Conservation (phyloP, 176 grass and related monocot genomes). For the Aegilops speltoides region DNA sequence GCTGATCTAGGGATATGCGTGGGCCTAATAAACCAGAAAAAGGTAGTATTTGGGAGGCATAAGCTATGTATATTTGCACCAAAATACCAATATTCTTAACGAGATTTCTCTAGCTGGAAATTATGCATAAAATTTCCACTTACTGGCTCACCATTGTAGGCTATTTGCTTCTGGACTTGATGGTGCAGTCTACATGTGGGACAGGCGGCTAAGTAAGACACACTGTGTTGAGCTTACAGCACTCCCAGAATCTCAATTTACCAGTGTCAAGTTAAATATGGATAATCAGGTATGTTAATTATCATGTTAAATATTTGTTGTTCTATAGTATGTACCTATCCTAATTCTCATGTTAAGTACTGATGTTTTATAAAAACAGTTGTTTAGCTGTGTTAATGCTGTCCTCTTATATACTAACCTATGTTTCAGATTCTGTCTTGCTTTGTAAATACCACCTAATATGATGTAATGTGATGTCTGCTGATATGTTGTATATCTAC, state of each 20-base stretch:
- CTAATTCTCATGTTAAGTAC: constrained; percentile 3
- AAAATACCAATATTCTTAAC: background rate
- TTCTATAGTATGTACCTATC: background rate
- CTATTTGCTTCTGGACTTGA: constrained; percentile 82
- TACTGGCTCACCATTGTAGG: constrained; percentile 37
- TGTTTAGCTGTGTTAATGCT: background rate
- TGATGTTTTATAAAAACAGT: background rate
- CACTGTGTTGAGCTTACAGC: constrained; percentile 70
- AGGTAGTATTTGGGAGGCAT: background rate
- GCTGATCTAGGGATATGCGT: no score
- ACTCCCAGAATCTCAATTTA: constrained; percentile 70
- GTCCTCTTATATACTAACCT: background rate
- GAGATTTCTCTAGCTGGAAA: background rate
- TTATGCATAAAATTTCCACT: constrained; percentile 20
- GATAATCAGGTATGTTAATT: constrained; percentile 65
- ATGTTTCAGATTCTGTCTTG: constrained; percentile 1
- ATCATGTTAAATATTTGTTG: background rate
- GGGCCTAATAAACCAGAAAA: no score
- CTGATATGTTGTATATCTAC: constrained; percentile 9
- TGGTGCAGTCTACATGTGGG: constrained; percentile 87
- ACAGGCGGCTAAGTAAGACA: constrained; percentile 61
- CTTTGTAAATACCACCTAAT: background rate
- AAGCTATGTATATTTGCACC: constrained; percentile 3
- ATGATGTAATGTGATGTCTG: background rate
- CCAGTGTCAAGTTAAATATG: constrained; percentile 59